These are phyloP conservation scores for Fraxinus floribunda DNA, from an alignment of 305 asterid species.

Conservation along the genomic window DNA sequence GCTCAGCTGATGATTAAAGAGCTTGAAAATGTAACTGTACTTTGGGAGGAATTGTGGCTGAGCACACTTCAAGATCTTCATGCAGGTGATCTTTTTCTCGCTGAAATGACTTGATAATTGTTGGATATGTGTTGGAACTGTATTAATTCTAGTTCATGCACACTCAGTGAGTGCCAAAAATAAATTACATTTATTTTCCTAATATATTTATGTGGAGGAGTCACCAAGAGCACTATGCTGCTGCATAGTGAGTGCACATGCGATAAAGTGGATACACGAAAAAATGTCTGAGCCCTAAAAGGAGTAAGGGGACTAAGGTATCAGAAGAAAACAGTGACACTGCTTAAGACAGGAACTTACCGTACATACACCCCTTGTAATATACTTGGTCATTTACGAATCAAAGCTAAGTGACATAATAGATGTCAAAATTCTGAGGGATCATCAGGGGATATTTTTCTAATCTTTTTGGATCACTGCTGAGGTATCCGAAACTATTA, in stretches of 20 bases:
- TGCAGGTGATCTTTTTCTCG: constrained; percentile 54
- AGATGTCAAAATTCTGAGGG: background rate
- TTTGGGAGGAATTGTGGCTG: constrained; percentile 99
- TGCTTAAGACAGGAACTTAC: constrained; percentile 16
- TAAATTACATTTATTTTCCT: constrained; percentile 5
- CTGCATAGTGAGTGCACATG: constrained; percentile 12
- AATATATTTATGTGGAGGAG: constrained; percentile 19
- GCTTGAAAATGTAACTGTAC: constrained; percentile 94
- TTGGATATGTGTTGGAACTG: constrained; percentile 10
- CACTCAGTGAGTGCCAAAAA: constrained; percentile 12
- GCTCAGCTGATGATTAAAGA: constrained; percentile 91
- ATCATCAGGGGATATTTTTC: background rate
- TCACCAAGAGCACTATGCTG: background rate
- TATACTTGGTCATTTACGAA: background rate
- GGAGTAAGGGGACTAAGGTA: background rate
- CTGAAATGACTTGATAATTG: constrained; percentile 25
- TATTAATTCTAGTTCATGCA: constrained; percentile 1
- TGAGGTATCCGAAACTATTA: background rate
- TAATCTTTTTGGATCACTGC: background rate
- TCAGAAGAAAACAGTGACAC: background rate
- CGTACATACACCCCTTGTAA: background rate
- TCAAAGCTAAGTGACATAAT: background rate
- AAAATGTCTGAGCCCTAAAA: background rate
- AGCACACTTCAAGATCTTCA: constrained; percentile 99
- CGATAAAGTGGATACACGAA: background rate